phyloP scores from a whole-genome alignment of 176 grass and related monocot species.

The Ensete glaucum region DNA sequence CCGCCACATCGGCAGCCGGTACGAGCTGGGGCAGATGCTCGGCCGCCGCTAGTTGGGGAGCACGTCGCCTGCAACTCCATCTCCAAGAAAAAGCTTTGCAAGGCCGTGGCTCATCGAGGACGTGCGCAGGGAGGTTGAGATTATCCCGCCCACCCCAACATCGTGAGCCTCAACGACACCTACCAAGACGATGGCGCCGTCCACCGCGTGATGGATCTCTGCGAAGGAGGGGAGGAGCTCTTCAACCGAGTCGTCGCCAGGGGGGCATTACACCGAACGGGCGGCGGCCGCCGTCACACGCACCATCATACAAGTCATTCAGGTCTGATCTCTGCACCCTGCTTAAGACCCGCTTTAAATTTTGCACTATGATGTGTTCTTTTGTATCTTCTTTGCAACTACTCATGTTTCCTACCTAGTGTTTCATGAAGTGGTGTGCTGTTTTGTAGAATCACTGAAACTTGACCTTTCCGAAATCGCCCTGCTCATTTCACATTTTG shows the following conservation, averaged over 20 bases:
- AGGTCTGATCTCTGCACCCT: background rate
- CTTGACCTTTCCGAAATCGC: too few species aligned
- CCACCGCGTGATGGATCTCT: background rate
- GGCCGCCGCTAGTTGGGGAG: background rate
- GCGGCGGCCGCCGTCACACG: background rate
- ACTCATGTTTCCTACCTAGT: too few species aligned
- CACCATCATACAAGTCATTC: background rate
- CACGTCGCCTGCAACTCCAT: background rate
- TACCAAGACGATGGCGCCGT: background rate
- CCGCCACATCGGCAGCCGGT: background rate
- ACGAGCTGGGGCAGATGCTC: background rate
- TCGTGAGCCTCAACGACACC: background rate
- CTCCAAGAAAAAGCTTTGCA: background rate
- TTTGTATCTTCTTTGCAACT: too few species aligned
- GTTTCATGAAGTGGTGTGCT: too few species aligned
- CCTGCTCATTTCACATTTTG: too few species aligned
- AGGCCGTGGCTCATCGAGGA: background rate
- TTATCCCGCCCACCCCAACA: background rate
- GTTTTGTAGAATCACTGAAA: too few species aligned
- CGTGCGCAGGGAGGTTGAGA: background rate
- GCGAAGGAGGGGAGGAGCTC: background rate
- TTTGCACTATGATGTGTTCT: background rate
- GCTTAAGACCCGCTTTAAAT: background rate
- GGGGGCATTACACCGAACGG: background rate
- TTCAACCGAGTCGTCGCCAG: background rate